Conservation (phyloP, 2,329 filamentous ascomycete species). For the Myriosclerotinia curreyana region DNA sequence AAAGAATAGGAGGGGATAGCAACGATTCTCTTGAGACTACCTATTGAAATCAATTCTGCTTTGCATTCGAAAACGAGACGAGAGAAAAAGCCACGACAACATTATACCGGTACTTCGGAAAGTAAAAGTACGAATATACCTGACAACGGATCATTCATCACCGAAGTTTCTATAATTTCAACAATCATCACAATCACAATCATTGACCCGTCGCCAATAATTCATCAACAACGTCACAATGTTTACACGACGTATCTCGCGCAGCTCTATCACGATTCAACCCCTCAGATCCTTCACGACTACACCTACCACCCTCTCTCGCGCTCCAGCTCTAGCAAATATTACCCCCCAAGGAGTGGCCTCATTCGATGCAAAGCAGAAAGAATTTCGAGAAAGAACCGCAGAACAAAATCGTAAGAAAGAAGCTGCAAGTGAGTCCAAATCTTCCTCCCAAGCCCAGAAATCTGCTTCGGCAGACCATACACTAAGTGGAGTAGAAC, state of each 20-base stretch:
- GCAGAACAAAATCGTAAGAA: conserved; percentile 72
- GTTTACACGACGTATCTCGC: conserved; percentile 35
- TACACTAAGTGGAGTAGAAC: conserved; percentile 58
- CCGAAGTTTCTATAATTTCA: neutral
- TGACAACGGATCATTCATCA: neutral
- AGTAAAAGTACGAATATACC: neutral
- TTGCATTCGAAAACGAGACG: conserved; percentile 19
- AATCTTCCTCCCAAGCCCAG: conserved; percentile 29
- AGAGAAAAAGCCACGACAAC: neutral
- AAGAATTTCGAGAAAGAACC: conserved; percentile 80
- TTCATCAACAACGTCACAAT: conserved; percentile 23
- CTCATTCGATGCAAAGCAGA: conserved; percentile 79
- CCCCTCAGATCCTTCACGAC: conserved; percentile 56
- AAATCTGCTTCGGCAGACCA: conserved; percentile 45
- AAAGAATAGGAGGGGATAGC: neutral
- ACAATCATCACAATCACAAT: neutral
- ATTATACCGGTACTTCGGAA: neutral
- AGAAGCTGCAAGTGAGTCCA: conserved; percentile 73
- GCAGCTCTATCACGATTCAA: conserved; percentile 35
- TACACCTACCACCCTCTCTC: conserved; percentile 44
- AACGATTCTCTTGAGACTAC: neutral
- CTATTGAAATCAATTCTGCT: conserved; percentile 21
- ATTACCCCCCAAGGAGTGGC: conserved; percentile 70
- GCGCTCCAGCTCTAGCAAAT: conserved; percentile 77
- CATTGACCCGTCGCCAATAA: conserved; percentile 4